Evolutionary conservation across 2,329 filamentous ascomycete genomes (phyloP).

Genomic region (Pseudovirgaria hyperparasitica): DNA sequence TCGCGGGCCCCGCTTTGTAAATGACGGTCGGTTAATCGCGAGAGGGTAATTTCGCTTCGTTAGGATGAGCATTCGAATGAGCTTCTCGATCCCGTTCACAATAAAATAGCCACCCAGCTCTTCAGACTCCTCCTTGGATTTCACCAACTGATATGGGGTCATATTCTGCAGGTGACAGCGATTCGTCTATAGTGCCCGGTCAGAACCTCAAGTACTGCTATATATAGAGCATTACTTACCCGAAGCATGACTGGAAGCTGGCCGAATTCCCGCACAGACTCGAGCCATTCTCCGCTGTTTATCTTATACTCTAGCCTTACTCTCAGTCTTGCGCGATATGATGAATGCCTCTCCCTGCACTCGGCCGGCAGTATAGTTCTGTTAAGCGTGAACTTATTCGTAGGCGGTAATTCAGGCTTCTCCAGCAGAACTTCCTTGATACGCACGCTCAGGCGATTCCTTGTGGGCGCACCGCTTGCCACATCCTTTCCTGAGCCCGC

Average conservation of each 20-base stretch:
- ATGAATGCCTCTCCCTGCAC: conserved; percentile 84
- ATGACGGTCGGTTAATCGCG: conserved; percentile 84
- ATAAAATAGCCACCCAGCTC: conserved; percentile 95
- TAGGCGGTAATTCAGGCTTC: conserved; percentile 64
- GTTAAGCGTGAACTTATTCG: conserved; percentile 72
- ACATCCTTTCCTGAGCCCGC: conserved; percentile 44
- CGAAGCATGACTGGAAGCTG: conserved; percentile 88
- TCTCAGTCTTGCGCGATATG: conserved; percentile 77
- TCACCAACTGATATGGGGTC: conserved; percentile 69
- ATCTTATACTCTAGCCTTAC: conserved; percentile 75
- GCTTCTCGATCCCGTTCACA: conserved; percentile 94
- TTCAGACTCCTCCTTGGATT: conserved; percentile 87
- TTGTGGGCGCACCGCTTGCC: conserved; percentile 44
- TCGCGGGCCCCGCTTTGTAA: conserved; percentile 70
- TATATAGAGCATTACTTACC: conserved; percentile 35
- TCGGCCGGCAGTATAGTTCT: conserved; percentile 84
- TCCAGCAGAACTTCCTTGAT: conserved; percentile 74
- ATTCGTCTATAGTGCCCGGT: conserved; percentile 63
- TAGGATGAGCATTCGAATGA: conserved; percentile 83
- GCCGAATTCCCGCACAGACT: conserved; percentile 74
- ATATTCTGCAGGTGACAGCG: conserved; percentile 81
- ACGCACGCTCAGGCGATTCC: conserved; percentile 66
- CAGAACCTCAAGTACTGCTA: conserved; percentile 10
- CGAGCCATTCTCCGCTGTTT: conserved; percentile 74
- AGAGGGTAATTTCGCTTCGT: conserved; percentile 89